These are phyloP conservation scores for Magnaporthiopsis poae DNA, from an alignment of 2,329 filamentous ascomycete species.

Conservation along the genomic window DNA sequence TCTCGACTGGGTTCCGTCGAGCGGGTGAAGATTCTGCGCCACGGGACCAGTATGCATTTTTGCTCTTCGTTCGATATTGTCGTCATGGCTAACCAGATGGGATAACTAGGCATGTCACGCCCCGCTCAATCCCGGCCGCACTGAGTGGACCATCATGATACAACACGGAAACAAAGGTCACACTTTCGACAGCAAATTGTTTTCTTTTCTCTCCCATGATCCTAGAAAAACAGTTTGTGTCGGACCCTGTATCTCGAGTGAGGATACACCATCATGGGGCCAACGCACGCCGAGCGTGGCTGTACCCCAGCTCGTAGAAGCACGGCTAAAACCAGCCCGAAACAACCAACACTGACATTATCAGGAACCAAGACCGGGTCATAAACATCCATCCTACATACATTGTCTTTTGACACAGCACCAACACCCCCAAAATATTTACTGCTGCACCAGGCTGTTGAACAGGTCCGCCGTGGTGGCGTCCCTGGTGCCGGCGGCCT, in stretches of 20 bases:
- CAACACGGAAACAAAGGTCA: background rate
- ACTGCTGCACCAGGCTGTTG: conserved; percentile 25
- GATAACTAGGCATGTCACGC: too few relatives aligned
- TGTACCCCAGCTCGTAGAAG: background rate
- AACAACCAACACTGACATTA: background rate
- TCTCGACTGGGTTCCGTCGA: too few relatives aligned
- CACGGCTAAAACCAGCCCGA: background rate
- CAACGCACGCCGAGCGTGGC: background rate
- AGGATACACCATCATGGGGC: background rate
- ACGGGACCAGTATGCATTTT: too few relatives aligned
- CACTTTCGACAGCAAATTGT: background rate
- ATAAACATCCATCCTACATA: too few relatives aligned
- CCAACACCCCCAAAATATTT: background rate
- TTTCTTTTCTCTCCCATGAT: background rate
- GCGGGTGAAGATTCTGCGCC: too few relatives aligned
- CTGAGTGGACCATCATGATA: background rate
- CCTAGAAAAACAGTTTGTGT: background rate
- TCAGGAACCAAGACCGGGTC: background rate
- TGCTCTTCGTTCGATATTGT: too few relatives aligned
- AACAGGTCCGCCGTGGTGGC: conserved; percentile 28
- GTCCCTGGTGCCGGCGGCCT: conserved; percentile 24
- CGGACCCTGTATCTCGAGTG: too few relatives aligned
- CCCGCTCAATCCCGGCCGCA: too few relatives aligned
- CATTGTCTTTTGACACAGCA: conserved; percentile 21
- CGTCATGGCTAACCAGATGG: too few relatives aligned